Conservation (phyloP, 805 yeast species). For the Isabelozyma pseudorhagii region DNA sequence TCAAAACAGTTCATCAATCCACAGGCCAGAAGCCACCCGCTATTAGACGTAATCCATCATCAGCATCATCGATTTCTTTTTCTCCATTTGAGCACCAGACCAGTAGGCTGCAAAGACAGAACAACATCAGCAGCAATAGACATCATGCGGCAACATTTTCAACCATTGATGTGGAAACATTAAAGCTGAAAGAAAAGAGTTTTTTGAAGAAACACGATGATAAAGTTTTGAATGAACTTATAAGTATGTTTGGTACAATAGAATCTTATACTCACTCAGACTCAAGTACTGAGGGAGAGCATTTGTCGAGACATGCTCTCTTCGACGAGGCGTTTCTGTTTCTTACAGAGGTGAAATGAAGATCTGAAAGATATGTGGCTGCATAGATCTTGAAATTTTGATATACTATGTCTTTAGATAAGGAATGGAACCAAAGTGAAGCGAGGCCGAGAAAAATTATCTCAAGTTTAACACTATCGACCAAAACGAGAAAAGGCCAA, state of each 20-base stretch:
- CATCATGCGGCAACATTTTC: background rate
- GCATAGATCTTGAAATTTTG: background rate
- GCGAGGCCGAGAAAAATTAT: too few species aligned
- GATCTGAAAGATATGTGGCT: background rate
- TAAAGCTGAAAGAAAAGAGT: slow-evolving; percentile 6
- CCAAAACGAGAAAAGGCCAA: too few species aligned
- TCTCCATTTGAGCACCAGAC: background rate
- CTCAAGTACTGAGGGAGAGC: slow-evolving; percentile 18
- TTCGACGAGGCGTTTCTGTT: slow-evolving; percentile 19
- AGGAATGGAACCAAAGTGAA: too few species aligned
- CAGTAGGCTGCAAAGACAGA: background rate
- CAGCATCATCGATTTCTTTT: background rate
- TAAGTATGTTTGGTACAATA: slow-evolving; percentile 18
- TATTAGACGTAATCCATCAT: background rate
- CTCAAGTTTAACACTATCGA: too few species aligned
- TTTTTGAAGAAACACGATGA: slow-evolving; percentile 2
- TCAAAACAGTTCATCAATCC: background rate
- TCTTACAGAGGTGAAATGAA: slow-evolving; percentile 7
- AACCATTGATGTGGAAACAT: background rate
- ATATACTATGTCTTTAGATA: too few species aligned
- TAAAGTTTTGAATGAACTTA: slow-evolving; percentile 5
- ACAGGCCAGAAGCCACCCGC: background rate
- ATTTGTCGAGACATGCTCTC: slow-evolving; percentile 10
- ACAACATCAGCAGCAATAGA: background rate
- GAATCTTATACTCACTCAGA: slow-evolving; percentile 11